A percentile compares a stretch with the other conserved stretches of the same genome.
These are phyloP conservation scores for Trametes cinnabarina DNA, from an alignment of 768 basidiomycete species.

Conservation along the genomic window DNA sequence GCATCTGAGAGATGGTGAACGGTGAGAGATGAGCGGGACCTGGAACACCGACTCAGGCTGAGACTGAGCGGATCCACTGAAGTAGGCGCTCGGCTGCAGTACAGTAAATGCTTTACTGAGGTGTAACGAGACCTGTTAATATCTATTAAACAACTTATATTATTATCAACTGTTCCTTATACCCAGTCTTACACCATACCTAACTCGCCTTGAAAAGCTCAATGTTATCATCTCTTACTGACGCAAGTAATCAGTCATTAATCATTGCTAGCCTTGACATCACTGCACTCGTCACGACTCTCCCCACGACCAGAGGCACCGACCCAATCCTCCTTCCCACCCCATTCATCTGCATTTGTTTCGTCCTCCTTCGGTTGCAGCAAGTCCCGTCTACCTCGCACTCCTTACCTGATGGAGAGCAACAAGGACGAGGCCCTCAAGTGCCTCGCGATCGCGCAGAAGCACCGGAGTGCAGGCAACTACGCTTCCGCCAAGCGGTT, in stretches of 20 bases:
- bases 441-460: constrained; percentile 76
- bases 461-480: constrained; percentile 71
- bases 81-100: too few relatives aligned
- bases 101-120: too few relatives aligned
- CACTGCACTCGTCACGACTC: constrained; percentile 3
- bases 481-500: constrained; percentile 81
- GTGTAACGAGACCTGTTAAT: too few relatives aligned
- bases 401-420: constrained; percentile 57
- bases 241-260: neutral
- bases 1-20: constrained; percentile 2
- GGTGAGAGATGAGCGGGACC: neutral
- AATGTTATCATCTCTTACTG: too few relatives aligned
- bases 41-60: too few relatives aligned
- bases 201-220: too few relatives aligned
- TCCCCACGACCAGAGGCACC: constrained; percentile 6
- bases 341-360: constrained; percentile 12
- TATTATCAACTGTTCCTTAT: too few relatives aligned
- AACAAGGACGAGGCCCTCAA: constrained; percentile 90
- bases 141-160: too few relatives aligned
- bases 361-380: constrained; percentile 67
- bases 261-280: neutral
- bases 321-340: neutral
- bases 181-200: too few relatives aligned
- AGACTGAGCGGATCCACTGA: too few relatives aligned
- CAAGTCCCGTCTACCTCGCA: constrained; percentile 48